A percentile compares a stretch with the other conserved stretches of the same genome.
phyloP scores from a whole-genome alignment of 768 basidiomycete species.

The Russula lepida region DNA sequence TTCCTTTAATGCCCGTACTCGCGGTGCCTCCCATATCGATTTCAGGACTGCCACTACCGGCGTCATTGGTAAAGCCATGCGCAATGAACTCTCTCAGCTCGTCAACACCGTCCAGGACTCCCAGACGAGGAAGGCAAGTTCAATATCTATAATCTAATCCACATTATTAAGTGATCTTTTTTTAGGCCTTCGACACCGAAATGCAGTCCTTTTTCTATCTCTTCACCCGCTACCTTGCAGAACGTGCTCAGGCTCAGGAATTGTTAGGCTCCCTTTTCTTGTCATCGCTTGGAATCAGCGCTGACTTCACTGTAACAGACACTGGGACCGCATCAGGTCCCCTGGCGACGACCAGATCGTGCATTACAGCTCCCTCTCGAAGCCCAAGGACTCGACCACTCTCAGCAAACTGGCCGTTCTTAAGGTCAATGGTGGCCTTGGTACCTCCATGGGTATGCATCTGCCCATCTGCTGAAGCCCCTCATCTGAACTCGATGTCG shows the following conservation, averaged over 20 bases:
- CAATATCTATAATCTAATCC: constrained; percentile 3
- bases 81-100: constrained; percentile 94
- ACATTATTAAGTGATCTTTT: neutral
- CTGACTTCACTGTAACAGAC: constrained; percentile 22
- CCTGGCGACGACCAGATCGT: constrained; percentile 58
- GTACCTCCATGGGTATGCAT: constrained; percentile 49
- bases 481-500: neutral
- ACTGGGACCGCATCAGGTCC: constrained; percentile 43
- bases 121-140: constrained; percentile 66
- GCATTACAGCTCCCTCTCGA: constrained; percentile 44
- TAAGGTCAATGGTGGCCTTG: constrained; percentile 71
- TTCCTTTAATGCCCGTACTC: constrained; percentile 61
- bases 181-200: constrained; percentile 82
- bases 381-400: constrained; percentile 37
- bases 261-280: constrained; percentile 43
- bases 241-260: constrained; percentile 78
- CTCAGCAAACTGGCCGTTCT: constrained; percentile 68
- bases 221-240: constrained; percentile 88
- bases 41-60: constrained; percentile 90
- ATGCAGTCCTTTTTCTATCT: constrained; percentile 96
- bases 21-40: constrained; percentile 78
- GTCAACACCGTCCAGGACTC: constrained; percentile 78
- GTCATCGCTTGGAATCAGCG: neutral
- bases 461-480: neutral
- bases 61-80: constrained; percentile 81